Evolutionary conservation across 1,139 yeast species (phyloP).

Genomic region (Lizanozyma gosingica): DNA sequence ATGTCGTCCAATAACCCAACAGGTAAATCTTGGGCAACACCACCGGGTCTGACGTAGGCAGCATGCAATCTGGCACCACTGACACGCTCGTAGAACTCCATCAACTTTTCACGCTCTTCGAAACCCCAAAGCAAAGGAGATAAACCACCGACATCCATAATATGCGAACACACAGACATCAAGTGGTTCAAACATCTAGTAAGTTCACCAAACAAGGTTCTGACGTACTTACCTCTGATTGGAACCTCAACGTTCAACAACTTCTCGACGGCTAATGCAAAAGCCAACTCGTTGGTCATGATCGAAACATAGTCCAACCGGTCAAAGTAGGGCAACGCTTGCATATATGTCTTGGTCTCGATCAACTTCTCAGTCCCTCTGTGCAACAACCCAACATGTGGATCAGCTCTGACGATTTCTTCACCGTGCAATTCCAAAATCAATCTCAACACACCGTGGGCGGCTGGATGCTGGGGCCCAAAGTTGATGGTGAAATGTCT

Average conservation of each 20-base stretch:
- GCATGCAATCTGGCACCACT: constrained; percentile 87
- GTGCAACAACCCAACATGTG: constrained; percentile 81
- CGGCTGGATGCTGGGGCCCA: constrained; percentile 95
- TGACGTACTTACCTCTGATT: constrained; percentile 72
- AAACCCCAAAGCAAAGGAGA: constrained; percentile 94
- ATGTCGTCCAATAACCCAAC: constrained; percentile 82
- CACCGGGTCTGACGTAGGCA: constrained; percentile 88
- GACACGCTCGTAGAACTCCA: constrained; percentile 90
- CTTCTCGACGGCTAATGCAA: constrained; percentile 79
- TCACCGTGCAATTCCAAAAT: constrained; percentile 84
- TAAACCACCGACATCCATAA: constrained; percentile 93
- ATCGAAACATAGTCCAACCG: constrained; percentile 82
- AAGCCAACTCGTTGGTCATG: constrained; percentile 91
- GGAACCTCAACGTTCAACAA: constrained; percentile 81
- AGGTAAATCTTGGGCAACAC: constrained; percentile 84
- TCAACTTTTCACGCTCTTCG: constrained; percentile 87
- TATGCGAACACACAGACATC: constrained; percentile 82
- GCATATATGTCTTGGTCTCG: constrained; percentile 75
- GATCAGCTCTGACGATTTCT: constrained; percentile 80
- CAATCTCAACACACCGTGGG: constrained; percentile 85
- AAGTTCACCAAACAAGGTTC: constrained; percentile 83
- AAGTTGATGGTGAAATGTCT: constrained; percentile 86
- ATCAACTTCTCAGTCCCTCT: constrained; percentile 87
- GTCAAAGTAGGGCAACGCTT: constrained; percentile 84
- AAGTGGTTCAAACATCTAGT: constrained; percentile 79